These are phyloP conservation scores for Symbiodinium pilosum DNA, from an alignment of 73 alveolate species.

Conservation along the genomic window DNA sequence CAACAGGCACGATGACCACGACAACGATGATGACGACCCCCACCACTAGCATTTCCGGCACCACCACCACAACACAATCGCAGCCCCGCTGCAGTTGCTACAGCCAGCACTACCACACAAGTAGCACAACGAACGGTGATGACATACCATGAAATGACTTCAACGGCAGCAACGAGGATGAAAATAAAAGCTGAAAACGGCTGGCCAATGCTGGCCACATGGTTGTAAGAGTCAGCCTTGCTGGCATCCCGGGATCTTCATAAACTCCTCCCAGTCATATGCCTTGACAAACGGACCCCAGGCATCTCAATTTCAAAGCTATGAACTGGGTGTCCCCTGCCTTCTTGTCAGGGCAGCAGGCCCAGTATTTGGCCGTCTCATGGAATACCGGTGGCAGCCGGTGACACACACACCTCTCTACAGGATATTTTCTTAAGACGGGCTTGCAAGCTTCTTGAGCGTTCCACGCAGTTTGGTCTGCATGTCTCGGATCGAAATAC, in stretches of 20 bases:
- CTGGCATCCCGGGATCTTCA: slow-evolving; percentile 99
- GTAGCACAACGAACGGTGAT: no score
- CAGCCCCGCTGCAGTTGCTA: no score
- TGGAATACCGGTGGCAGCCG: slow-evolving; percentile 75
- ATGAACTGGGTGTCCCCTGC: neutral
- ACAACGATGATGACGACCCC: no score
- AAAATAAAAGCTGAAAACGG: neutral
- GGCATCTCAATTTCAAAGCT: no score
- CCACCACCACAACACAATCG: no score
- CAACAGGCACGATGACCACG: no score
- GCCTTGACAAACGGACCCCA: slow-evolving; percentile 95
- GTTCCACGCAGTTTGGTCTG: slow-evolving; percentile 39
- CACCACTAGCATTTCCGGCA: no score
- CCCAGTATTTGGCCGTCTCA: slow-evolving; percentile 93
- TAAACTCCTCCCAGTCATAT: slow-evolving; percentile 99
- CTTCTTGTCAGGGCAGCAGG: slow-evolving; percentile 92
- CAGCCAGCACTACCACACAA: no score
- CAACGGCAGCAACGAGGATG: neutral
- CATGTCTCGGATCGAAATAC: slow-evolving; percentile 75
- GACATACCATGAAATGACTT: no score
- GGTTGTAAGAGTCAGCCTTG: slow-evolving; percentile 96
- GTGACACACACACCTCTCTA: slow-evolving; percentile 54
- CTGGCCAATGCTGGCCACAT: neutral
- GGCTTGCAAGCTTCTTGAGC: neutral
- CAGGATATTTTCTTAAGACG: neutral